These are phyloP conservation scores for Pseudogymnoascus sp. DNA, from an alignment of 2,329 filamentous ascomycete species.

Conservation along the genomic window DNA sequence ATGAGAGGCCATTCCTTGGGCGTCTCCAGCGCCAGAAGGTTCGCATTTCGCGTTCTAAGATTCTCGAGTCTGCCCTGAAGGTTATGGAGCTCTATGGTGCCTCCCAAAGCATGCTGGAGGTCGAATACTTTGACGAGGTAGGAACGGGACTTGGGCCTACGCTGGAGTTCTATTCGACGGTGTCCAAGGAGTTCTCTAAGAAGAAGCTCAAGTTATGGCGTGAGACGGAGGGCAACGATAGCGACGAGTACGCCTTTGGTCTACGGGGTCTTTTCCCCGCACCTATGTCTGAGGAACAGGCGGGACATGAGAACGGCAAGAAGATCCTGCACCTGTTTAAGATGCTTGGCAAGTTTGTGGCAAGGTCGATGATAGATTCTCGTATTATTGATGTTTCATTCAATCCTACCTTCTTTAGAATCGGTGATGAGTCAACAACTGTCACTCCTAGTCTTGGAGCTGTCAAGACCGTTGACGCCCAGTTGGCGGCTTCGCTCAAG, in stretches of 20 bases:
- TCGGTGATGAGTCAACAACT: constrained; percentile 57
- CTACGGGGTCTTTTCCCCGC: constrained; percentile 82
- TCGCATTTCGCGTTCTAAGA: constrained; percentile 89
- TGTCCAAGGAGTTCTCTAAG: constrained; percentile 94
- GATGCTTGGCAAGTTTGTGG: constrained; percentile 93
- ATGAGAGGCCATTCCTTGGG: constrained; percentile 85
- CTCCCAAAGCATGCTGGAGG: constrained; percentile 91
- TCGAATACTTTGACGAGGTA: constrained; percentile 98
- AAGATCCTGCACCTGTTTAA: constrained; percentile 83
- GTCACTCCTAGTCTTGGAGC: constrained; percentile 81
- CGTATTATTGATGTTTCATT: constrained; percentile 96
- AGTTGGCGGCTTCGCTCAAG: constrained; percentile 76
- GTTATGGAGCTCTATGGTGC: constrained; percentile 98
- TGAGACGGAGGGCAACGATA: constrained; percentile 68
- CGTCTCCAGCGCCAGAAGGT: constrained; percentile 93
- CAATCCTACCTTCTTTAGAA: constrained; percentile 95
- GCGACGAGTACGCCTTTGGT: constrained; percentile 76
- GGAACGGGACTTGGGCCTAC: constrained; percentile 93
- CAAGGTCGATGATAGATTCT: constrained; percentile 95
- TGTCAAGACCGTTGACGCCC: constrained; percentile 80
- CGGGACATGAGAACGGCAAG: constrained; percentile 68
- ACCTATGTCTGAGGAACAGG: constrained; percentile 74
- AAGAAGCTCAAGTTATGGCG: constrained; percentile 97
- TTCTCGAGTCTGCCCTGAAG: constrained; percentile 92
- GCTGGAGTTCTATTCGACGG: constrained; percentile 94